Evolutionary conservation across 2,329 filamentous ascomycete species (phyloP), one percentile per base, ranked within the genome.

Genomic region (Aspergillus viridinutans): DNA sequence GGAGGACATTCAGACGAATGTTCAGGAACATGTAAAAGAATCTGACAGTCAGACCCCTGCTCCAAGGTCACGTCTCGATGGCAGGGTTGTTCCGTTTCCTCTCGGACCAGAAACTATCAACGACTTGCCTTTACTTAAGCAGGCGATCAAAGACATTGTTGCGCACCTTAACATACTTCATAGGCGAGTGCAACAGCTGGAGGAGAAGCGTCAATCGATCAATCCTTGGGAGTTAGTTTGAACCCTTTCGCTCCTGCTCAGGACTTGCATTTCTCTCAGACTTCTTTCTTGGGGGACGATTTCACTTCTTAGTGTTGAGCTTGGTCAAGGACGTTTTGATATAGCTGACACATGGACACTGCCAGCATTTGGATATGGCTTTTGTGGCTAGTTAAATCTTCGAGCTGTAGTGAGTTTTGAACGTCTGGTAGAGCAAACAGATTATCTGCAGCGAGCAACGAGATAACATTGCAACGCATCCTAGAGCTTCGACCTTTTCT

Each of bases 401-500:
- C 14, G 32, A 17, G 14, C 5, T 23, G 42, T 23, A 20, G 42
- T 45, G 42, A 23, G 10, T 25, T 47, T 14, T 14, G 21, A 23
- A 20, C 43, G 7, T 25, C 20, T 10, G 5, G 7, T 12, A 12
- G 17, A 12, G 12, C 17, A 47, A 23, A 26, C 3, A 43, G 10
- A 21, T 26, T 47, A 17, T 23, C 14, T 23, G 20, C 10, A 47
- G 12, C 6, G n/a, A 47, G 5, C 10, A 12, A 14, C 5, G 25
- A 25, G 4, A 25, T 25, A 25, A 25, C 1, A 2, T 9, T 20
- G 40, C 17, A 43, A 17, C n/a, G 4, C 20, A 25, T 47, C 20
- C 49, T 56, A 70, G 5, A 71, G 53, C 52, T 64, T 71, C 1
- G 69, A 62, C 35, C 60, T 57, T 45, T 62, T 68, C 49, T 70